phyloP scores from a whole-genome alignment of 1,139 yeast species.

The Kluyveromyces marxianus region DNA sequence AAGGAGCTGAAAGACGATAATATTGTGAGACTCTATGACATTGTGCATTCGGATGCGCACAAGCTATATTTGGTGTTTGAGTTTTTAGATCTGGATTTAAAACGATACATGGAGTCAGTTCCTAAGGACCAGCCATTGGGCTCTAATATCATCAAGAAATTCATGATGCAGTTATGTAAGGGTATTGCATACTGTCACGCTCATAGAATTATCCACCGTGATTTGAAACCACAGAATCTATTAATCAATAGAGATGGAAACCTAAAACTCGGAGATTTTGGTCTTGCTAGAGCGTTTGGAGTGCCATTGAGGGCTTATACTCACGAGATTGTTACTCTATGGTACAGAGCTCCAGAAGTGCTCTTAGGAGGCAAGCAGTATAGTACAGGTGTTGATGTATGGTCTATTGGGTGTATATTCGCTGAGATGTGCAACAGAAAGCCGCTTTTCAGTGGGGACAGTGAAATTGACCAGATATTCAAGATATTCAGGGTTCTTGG shows the following conservation, averaged over 20 bases:
- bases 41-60: constrained; percentile 94
- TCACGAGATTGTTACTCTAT: constrained; percentile 93
- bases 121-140: constrained; percentile 91
- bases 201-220: constrained; percentile 91
- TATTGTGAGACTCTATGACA: constrained; percentile 84
- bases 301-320: constrained; percentile 95
- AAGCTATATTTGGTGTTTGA: constrained; percentile 91
- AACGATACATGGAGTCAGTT: constrained; percentile 92
- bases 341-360: constrained; percentile 98
- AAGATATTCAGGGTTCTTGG: constrained; percentile 89
- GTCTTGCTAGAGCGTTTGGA: constrained; percentile 94
- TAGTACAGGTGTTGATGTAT: constrained; percentile 97
- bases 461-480: constrained; percentile 95
- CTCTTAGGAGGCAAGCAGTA: constrained; percentile 94
- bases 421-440: constrained; percentile 97
- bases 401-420: constrained; percentile 98
- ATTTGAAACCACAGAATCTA: constrained; percentile 91
- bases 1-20: constrained; percentile 91
- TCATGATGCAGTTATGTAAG: constrained; percentile 84
- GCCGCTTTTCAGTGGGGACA: constrained; percentile 95
- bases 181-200: constrained; percentile 95
- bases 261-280: constrained; percentile 92
- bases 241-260: constrained; percentile 93
- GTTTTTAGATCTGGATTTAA: constrained; percentile 86
- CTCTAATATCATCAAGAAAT: constrained; percentile 81